These are phyloP conservation scores for Acer negundo DNA, from an alignment of 345 rosid genomes.

Conservation along the genomic window DNA sequence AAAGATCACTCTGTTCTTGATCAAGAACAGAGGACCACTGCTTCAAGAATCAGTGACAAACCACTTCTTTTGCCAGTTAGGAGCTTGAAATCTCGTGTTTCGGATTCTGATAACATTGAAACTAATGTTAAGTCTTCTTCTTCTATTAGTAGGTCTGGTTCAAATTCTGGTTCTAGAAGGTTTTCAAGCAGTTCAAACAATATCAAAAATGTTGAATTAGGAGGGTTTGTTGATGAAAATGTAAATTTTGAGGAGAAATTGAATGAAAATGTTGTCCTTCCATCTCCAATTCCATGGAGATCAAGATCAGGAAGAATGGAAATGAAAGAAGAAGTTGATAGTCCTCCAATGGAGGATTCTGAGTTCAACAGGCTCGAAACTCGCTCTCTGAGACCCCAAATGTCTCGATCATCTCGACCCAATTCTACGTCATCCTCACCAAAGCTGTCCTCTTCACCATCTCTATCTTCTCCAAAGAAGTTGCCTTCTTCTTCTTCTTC, in stretches of 20 bases:
- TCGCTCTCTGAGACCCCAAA: conserved; percentile 32
- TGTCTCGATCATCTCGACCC: conserved; percentile 30
- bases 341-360: conserved; percentile 36
- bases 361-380: conserved; percentile 29
- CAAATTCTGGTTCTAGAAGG: conserved; percentile 42
- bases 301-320: conserved; percentile 82
- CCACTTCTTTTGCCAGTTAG: conserved; percentile 85
- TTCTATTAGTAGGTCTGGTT: conserved; percentile 34
- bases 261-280: conserved; percentile 61
- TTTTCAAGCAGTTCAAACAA: conserved; percentile 29
- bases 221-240: conserved; percentile 25
- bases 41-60: conserved; percentile 50
- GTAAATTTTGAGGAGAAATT: conserved; percentile 29
- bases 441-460: conserved; percentile 43
- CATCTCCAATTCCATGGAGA: conserved; percentile 97
- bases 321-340: conserved; percentile 40
- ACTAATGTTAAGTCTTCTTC: conserved; percentile 17
- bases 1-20: conserved; percentile 39
- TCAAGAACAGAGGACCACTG: conserved; percentile 35
- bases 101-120: conserved; percentile 36
- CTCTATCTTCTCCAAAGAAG: conserved; percentile 48
- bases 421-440: conserved; percentile 40
- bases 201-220: conserved; percentile 23
- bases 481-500: conserved; percentile 36
- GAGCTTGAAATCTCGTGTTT: conserved; percentile 64